Conservation (phyloP, 2,329 filamentous ascomycete species). For the Diaporthe caulivora region DNA sequence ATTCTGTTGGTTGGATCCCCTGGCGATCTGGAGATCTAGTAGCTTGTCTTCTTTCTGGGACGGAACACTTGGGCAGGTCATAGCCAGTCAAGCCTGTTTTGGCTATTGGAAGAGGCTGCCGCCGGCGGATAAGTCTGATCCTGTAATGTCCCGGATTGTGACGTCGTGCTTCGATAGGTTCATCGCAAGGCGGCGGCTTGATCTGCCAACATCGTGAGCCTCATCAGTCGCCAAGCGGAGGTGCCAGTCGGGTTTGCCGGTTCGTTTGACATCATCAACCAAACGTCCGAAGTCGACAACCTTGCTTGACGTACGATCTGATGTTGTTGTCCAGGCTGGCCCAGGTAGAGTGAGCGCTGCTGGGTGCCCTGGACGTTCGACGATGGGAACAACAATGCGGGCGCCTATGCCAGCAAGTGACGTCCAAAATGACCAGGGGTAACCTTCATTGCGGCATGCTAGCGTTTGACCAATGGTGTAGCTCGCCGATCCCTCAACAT, state of each 20-base stretch:
- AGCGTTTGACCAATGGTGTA: conserved; percentile 10
- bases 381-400: conserved; percentile 21
- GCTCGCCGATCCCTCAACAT: not conserved
- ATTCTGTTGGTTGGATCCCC: conserved; percentile 14
- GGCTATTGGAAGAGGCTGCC: conserved; percentile 14
- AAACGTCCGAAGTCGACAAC: conserved; percentile 23
- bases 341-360: not conserved
- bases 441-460: conserved; percentile 10
- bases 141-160: conserved; percentile 16
- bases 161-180: conserved; percentile 9
- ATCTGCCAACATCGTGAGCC: conserved; percentile 7
- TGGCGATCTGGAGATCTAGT: conserved; percentile 24
- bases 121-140: not conserved
- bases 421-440: conserved; percentile 27
- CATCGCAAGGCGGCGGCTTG: conserved; percentile 15
- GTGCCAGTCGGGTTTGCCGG: not conserved
- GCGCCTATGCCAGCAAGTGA: conserved; percentile 16
- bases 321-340: conserved; percentile 3
- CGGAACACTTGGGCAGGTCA: conserved; percentile 6
- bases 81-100: conserved; percentile 14
- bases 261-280: conserved; percentile 27
- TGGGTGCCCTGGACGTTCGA: conserved; percentile 9
- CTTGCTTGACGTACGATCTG: conserved; percentile 25
- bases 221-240: conserved; percentile 1
- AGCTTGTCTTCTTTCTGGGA: conserved; percentile 18